These are phyloP conservation scores for Willaertia magna DNA, from an alignment of 208 protist species.

Conservation along the genomic window DNA sequence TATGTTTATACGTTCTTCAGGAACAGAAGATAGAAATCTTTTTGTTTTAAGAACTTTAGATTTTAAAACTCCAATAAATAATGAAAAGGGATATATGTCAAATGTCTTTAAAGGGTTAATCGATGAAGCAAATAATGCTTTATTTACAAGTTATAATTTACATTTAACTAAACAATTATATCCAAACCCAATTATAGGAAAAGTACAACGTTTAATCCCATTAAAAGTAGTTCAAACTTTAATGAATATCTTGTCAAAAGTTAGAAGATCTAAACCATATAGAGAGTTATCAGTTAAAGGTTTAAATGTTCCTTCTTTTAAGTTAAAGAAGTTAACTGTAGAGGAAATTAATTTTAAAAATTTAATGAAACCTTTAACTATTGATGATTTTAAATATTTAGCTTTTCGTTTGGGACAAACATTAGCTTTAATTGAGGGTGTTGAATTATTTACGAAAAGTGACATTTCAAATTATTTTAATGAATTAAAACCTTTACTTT, in stretches of 20 bases:
- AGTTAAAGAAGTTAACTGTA: neutral
- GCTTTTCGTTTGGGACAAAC: neutral
- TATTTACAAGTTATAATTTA: neutral
- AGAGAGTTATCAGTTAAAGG: neutral
- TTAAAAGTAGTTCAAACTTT: neutral
- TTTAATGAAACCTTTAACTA: too few species aligned
- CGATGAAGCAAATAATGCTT: neutral
- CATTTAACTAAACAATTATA: neutral
- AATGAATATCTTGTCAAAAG: neutral
- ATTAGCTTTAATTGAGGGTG: neutral
- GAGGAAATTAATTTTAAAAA: neutral
- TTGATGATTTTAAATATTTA: neutral
- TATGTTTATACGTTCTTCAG: neutral
- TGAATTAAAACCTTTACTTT: neutral
- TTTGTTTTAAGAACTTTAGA: neutral
- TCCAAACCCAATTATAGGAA: neutral
- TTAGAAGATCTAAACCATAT: neutral
- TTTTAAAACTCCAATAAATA: neutral
- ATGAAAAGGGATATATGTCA: neutral
- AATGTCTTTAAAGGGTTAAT: neutral
- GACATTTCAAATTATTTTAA: neutral
- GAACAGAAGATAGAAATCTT: neutral
- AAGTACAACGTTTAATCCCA: neutral
- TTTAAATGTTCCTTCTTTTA: neutral
- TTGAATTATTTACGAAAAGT: neutral